Percentiles rank a stretch among this genome's conserved stretches.
Conservation (phyloP, 306 rosid species). For the Sphenostylis stenocarpa region DNA sequence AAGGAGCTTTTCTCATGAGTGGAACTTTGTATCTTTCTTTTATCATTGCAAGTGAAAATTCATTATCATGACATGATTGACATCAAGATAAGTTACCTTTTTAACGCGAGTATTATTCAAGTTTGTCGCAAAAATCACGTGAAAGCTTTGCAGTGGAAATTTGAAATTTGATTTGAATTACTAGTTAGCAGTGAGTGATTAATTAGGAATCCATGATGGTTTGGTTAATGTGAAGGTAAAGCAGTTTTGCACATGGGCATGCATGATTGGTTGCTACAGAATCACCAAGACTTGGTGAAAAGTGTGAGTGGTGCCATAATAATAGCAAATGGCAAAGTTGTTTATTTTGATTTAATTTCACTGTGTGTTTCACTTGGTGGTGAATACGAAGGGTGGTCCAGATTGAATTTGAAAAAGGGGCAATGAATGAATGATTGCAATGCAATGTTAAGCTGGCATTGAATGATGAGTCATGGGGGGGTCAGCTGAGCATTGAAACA, state of each 20-base stretch:
- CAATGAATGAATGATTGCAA: conserved; percentile 29
- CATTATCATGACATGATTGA: conserved; percentile 2
- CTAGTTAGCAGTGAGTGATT: not conserved
- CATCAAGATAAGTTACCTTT: not conserved
- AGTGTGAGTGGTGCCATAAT: not conserved
- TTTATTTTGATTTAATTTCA: not conserved
- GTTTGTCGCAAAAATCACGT: conserved; percentile 5
- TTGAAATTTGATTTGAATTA: not conserved
- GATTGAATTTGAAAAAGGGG: conserved; percentile 42
- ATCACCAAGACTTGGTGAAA: not conserved
- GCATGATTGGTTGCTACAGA: not conserved
- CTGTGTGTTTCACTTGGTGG: not conserved
- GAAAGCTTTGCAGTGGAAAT: not conserved
- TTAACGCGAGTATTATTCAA: not conserved
- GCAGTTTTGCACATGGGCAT: not conserved
- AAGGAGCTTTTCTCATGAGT: not conserved
- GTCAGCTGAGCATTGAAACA: conserved; percentile 55
- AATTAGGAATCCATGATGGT: not conserved
- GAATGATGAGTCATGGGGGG: conserved; percentile 50
- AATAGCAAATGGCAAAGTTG: not conserved
- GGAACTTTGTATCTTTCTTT: conserved; percentile 14
- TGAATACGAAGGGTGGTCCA: conserved; percentile 31
- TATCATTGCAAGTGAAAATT: conserved; percentile 12
- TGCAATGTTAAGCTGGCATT: conserved; percentile 43
- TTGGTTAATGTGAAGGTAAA: not conserved